Evolutionary conservation across 306 rosid species (phyloP), one percentile per base, ranked within the genome.

Genomic region (Quercus wislizeni): DNA sequence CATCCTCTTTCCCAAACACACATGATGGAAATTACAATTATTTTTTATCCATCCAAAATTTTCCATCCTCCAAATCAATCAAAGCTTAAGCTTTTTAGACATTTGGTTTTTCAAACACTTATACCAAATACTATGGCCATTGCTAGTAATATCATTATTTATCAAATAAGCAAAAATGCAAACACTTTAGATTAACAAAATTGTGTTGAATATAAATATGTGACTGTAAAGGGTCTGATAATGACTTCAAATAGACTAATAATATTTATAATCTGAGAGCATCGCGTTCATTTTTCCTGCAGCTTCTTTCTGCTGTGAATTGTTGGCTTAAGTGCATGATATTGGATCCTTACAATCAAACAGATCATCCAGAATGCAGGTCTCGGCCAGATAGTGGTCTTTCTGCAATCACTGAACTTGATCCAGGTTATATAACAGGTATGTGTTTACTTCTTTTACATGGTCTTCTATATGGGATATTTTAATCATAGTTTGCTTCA

Each of bases 381-480:
- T 91, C 99, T 0, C 95, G 99, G 46, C 99, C 99, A 33, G 99
- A 95, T 76, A 91, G 94, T 2, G 99, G 99, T 75, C 99, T 95
- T 87, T 95, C 99, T 4, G 99, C 96, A 11, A 95, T 95, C 73
- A 95, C 98, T 1, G 99, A 95, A 77, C 98, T 95, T 70, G 99
- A 95, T 88, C 99, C 99, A 5, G 99, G 99, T 72, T 95, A 95
- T 73, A 95, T 95, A 73, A 95, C 99, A 31, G 99, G 99, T 88
- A 71, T 49, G 54, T 56, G 58, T 51, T 65, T 25, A 30, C 27
- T 51, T 46, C 30, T 25, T 15, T 49, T 59, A 12, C 21, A 15
- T 18, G 11, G 18, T 73, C 9, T 51, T 35, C 23, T 65, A 23
- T 73, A 52, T 59, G 12, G 23, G 33, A 63, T 62, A 23, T 73